Percentiles rank a stretch among this genome's conserved stretches.
Conservation (phyloP, 1,284 basidiomycete genomes). For the Mycena sp. region DNA sequence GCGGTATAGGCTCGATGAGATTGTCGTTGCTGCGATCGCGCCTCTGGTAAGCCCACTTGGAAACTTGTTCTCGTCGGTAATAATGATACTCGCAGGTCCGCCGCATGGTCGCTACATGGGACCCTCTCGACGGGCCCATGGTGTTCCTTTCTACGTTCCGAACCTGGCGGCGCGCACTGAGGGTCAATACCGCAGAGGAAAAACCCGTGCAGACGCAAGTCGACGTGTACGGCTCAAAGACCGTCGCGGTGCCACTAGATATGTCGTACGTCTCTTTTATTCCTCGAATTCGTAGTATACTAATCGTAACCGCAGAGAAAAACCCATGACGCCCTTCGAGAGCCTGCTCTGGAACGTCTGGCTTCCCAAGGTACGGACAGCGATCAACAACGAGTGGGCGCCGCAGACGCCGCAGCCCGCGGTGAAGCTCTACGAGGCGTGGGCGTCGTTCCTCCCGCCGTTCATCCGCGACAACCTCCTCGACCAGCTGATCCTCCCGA, state of each 20-base stretch:
- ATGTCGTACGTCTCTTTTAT: slow-evolving; percentile 48
- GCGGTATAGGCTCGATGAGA: slow-evolving; percentile 86
- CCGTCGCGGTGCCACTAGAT: slow-evolving; percentile 46
- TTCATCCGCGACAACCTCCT: slow-evolving; percentile 96
- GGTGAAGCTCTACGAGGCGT: slow-evolving; percentile 88
- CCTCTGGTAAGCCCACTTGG: slow-evolving; percentile 66
- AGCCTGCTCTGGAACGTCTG: slow-evolving; percentile 94
- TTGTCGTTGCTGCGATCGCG: slow-evolving; percentile 90
- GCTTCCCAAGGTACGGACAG: slow-evolving; percentile 93
- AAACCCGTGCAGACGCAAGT: slow-evolving; percentile 57
- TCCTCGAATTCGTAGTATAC: slow-evolving; percentile 23
- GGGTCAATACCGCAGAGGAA: slow-evolving; percentile 60
- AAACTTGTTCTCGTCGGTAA: neutral
- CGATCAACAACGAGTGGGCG: slow-evolving; percentile 94
- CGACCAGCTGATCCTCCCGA: slow-evolving; percentile 95
- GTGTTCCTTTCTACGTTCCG: slow-evolving; percentile 74
- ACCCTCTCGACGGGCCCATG: slow-evolving; percentile 76
- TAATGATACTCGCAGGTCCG: slow-evolving; percentile 56
- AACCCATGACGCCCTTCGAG: slow-evolving; percentile 94
- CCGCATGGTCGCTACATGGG: slow-evolving; percentile 75
- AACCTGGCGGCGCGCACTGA: slow-evolving; percentile 76
- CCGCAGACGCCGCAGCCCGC: slow-evolving; percentile 80
- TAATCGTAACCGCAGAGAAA: slow-evolving; percentile 52
- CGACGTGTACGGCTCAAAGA: slow-evolving; percentile 66
- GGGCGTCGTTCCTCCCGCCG: slow-evolving; percentile 87